These are phyloP conservation scores for Picea abies DNA, from an alignment of 83 land plant genomes.

Conservation along the genomic window DNA sequence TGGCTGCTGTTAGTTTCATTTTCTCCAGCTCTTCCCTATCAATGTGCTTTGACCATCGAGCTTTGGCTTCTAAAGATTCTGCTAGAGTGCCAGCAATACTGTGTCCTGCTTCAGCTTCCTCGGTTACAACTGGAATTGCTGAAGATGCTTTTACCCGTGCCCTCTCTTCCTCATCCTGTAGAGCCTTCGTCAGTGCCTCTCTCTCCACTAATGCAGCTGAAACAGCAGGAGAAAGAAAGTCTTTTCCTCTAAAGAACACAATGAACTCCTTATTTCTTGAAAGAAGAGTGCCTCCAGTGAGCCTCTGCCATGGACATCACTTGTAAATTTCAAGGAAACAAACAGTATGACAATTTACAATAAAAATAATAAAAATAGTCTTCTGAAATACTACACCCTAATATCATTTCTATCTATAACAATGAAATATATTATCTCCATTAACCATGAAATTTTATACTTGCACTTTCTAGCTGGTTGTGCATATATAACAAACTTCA, in stretches of 20 bases:
- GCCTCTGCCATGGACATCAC: conserved; percentile 50
- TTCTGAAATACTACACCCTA: background rate
- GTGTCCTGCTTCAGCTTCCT: conserved; percentile 23
- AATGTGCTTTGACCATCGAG: conserved; percentile 68
- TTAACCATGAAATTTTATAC: background rate
- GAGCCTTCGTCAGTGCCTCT: conserved; percentile 62
- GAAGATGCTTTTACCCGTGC: conserved; percentile 62
- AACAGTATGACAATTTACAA: background rate
- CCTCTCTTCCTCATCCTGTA: conserved; percentile 92
- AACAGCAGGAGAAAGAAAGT: conserved; percentile 76
- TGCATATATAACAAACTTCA: background rate
- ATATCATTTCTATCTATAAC: background rate
- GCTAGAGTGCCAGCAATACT: conserved; percentile 64
- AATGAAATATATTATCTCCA: background rate
- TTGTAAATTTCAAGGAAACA: background rate
- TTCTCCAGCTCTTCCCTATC: conserved; percentile 57
- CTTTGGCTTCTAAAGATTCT: conserved; percentile 73
- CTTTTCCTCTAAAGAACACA: conserved; percentile 90
- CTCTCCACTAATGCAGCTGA: conserved; percentile 78
- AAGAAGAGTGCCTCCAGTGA: conserved; percentile 89
- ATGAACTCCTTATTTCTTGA: conserved; percentile 88
- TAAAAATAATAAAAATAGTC: background rate
- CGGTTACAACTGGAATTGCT: conserved; percentile 21
- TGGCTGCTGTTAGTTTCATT: conserved; percentile 49
- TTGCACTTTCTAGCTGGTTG: background rate